Percentiles rank a stretch among this genome's conserved stretches.
phyloP scores from a whole-genome alignment of 2,329 filamentous ascomycete species.

The Curvularia sp. region DNA sequence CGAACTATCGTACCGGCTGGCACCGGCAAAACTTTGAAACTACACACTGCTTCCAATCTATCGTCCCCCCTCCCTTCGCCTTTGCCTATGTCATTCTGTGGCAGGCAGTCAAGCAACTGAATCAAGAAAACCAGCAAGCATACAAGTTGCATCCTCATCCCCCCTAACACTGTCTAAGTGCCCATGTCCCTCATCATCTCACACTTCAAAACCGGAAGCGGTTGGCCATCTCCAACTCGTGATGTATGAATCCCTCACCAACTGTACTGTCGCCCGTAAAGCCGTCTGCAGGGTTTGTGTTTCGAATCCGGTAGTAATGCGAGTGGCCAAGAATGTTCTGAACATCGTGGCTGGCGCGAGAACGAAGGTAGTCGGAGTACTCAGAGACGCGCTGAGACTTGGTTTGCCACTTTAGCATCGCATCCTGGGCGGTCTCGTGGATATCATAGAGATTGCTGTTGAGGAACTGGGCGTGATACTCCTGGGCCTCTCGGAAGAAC shows the following conservation, averaged over 20 bases:
- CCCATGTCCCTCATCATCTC: neutral
- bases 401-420: constrained; percentile 27
- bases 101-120: no score
- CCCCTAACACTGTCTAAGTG: no score
- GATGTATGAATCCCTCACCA: neutral
- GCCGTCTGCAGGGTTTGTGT: neutral
- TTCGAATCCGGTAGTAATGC: neutral
- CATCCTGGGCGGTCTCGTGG: constrained; percentile 6
- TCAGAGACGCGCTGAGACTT: constrained; percentile 30
- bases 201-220: neutral
- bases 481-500: neutral
- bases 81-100: neutral
- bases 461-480: neutral
- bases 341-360: constrained; percentile 22
- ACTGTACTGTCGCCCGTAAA: neutral
- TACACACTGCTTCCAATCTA: neutral
- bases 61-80: neutral
- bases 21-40: neutral
- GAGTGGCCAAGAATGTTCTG: constrained; percentile 14
- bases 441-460: neutral
- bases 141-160: neutral
- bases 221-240: neutral
- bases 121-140: no score
- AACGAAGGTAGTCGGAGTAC: constrained; percentile 30
- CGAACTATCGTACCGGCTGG: neutral